phyloP scores from a whole-genome alignment of 2,329 filamentous ascomycete species.

The Ophiocordyceps australis region DNA sequence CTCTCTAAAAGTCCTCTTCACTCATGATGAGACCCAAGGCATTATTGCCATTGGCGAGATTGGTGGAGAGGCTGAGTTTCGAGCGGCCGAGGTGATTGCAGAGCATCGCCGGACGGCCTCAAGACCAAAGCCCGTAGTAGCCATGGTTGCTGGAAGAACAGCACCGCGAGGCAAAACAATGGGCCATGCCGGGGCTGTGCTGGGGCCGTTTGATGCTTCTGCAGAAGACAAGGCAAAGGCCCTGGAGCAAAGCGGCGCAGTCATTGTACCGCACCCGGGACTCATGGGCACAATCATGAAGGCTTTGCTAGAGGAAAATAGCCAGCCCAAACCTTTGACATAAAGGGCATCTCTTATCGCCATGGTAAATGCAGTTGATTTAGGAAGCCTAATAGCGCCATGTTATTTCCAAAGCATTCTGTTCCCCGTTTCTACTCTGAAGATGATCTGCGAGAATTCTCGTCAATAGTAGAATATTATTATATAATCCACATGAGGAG shows the following conservation, averaged over 20 bases:
- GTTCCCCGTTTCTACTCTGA: too few species aligned
- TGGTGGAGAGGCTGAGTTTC: constrained; percentile 49
- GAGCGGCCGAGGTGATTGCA: constrained; percentile 52
- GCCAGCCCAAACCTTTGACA: too few species aligned
- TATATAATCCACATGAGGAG: too few species aligned
- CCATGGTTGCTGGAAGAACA: constrained; percentile 45
- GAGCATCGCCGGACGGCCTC: constrained; percentile 38
- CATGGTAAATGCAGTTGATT: too few species aligned
- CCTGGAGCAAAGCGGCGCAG: constrained; percentile 14
- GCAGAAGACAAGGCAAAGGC: constrained; percentile 14
- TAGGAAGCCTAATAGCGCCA: too few species aligned
- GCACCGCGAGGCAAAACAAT: constrained; percentile 44
- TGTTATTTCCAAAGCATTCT: too few species aligned
- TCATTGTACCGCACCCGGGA: constrained; percentile 19
- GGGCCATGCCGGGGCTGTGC: constrained; percentile 55
- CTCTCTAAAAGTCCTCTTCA: constrained; percentile 46
- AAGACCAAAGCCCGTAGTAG: constrained; percentile 46
- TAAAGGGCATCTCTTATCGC: too few species aligned
- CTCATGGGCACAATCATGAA: constrained; percentile 17
- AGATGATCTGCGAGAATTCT: too few species aligned
- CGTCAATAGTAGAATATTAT: too few species aligned
- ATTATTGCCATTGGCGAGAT: constrained; percentile 59
- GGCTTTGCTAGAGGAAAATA: constrained; percentile 9
- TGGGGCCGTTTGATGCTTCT: constrained; percentile 11
- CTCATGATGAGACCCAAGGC: constrained; percentile 49